phyloP scores from a whole-genome alignment of 768 basidiomycete genomes.

The Macrolepiota fuliginosa region DNA sequence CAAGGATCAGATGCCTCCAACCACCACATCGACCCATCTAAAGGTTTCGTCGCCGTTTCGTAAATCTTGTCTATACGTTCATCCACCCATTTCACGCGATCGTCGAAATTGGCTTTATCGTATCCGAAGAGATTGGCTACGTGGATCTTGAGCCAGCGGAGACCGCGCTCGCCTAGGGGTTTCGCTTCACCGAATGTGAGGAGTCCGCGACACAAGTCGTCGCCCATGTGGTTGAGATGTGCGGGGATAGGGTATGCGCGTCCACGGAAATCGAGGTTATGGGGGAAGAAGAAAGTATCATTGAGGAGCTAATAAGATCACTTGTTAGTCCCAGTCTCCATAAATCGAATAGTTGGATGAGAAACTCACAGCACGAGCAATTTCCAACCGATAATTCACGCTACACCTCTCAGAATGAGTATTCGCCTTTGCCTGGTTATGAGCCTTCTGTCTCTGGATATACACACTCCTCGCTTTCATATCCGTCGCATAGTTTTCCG shows the following conservation, averaged over 20 bases:
- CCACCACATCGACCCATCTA: slow-evolving; percentile 88
- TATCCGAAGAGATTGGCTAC: slow-evolving; percentile 89
- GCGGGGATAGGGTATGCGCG: slow-evolving; percentile 96
- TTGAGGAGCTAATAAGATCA: slow-evolving; percentile 62
- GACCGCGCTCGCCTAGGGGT: slow-evolving; percentile 78
- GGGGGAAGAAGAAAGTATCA: slow-evolving; percentile 89
- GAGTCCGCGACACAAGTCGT: slow-evolving; percentile 88
- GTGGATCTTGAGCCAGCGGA: slow-evolving; percentile 96
- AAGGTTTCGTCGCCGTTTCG: slow-evolving; percentile 79
- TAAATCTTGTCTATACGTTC: slow-evolving; percentile 73
- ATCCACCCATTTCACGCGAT: slow-evolving; percentile 79
- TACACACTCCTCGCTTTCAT: slow-evolving; percentile 53
- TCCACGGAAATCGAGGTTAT: slow-evolving; percentile 97
- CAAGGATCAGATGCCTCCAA: slow-evolving; percentile 89
- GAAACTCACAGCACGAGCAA: slow-evolving; percentile 77
- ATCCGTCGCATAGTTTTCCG: slow-evolving; percentile 44
- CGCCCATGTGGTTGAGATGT: slow-evolving; percentile 92
- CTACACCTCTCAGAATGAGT: slow-evolving; percentile 91
- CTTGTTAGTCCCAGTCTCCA: too few species aligned
- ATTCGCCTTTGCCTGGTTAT: slow-evolving; percentile 61
- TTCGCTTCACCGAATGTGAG: slow-evolving; percentile 79
- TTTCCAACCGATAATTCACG: slow-evolving; percentile 96
- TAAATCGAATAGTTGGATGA: too few species aligned
- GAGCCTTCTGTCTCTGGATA: slow-evolving; percentile 51
- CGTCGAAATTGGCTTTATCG: slow-evolving; percentile 93